A percentile compares a stretch with the other conserved stretches of the same genome.
phyloP scores from a whole-genome alignment of 805 yeast genomes.

The Pichia scutulata region DNA sequence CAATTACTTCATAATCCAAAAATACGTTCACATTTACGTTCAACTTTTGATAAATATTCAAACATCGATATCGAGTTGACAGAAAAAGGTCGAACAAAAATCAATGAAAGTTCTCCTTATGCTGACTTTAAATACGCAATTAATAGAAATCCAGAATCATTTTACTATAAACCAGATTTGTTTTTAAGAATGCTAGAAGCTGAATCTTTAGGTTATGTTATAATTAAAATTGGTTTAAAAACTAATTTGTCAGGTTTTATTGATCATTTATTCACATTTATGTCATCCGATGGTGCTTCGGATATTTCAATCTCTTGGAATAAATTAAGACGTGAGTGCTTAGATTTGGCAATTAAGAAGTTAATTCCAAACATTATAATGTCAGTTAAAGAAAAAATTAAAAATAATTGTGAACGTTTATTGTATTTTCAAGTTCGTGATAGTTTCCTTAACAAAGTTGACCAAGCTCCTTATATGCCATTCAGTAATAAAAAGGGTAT shows the following conservation, averaged over 20 bases:
- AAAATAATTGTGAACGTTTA: constrained; percentile 65
- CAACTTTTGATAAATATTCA: constrained; percentile 56
- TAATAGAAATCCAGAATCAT: constrained; percentile 70
- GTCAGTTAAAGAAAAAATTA: constrained; percentile 75
- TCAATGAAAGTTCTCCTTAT: constrained; percentile 72
- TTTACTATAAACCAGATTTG: constrained; percentile 67
- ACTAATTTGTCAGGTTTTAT: constrained; percentile 34
- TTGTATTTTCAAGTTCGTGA: constrained; percentile 65
- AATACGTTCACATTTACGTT: constrained; percentile 62
- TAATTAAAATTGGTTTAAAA: constrained; percentile 52
- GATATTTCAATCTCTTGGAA: constrained; percentile 79
- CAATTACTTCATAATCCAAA: constrained; percentile 76
- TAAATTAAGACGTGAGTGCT: constrained; percentile 55
- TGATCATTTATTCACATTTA: constrained; percentile 44
- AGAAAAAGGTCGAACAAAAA: constrained; percentile 72
- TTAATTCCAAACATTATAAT: constrained; percentile 59
- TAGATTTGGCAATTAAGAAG: constrained; percentile 60
- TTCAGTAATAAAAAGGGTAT: constrained; percentile 71
- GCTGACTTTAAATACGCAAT: constrained; percentile 88
- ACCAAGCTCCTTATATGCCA: constrained; percentile 92
- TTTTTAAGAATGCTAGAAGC: constrained; percentile 90
- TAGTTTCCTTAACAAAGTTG: constrained; percentile 60
- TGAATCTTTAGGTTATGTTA: constrained; percentile 67
- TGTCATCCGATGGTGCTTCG: constrained; percentile 72
- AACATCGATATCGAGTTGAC: constrained; percentile 69